phyloP scores from a whole-genome alignment of 108 stramenopile genomes.

The Cylindrotheca closterium region DNA sequence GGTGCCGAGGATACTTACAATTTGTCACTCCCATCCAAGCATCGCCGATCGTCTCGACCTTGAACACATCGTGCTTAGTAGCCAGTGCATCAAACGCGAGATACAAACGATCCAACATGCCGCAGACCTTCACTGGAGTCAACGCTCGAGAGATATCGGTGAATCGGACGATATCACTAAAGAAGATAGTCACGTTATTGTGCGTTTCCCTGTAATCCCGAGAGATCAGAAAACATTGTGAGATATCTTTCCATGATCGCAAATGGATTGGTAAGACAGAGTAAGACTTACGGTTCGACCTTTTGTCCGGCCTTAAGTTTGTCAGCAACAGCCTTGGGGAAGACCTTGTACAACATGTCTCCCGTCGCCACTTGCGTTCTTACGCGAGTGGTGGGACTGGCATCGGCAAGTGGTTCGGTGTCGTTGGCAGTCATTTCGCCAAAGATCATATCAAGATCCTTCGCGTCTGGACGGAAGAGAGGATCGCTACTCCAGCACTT shows the following conservation, averaged over 20 bases:
- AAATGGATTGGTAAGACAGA: neutral
- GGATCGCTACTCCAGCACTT: slow-evolving; percentile 27
- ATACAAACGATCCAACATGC: slow-evolving; percentile 57
- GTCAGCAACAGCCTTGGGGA: slow-evolving; percentile 55
- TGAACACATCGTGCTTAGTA: slow-evolving; percentile 51
- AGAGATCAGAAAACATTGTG: neutral
- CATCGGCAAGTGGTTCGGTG: slow-evolving; percentile 9
- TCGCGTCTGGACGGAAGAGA: slow-evolving; percentile 26
- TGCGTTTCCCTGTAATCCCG: slow-evolving; percentile 6
- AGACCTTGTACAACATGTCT: slow-evolving; percentile 27
- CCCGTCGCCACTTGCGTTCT: slow-evolving; percentile 1
- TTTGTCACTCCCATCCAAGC: slow-evolving; percentile 44
- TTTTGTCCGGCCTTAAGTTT: slow-evolving; percentile 45
- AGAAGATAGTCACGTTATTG: slow-evolving; percentile 29
- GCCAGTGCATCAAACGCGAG: slow-evolving; percentile 42
- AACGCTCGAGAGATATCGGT: slow-evolving; percentile 40
- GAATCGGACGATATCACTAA: slow-evolving; percentile 53
- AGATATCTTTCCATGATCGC: neutral
- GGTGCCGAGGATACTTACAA: neutral
- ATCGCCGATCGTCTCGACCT: slow-evolving; percentile 64
- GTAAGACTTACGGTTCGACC: slow-evolving; percentile 35
- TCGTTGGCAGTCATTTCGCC: slow-evolving; percentile 8
- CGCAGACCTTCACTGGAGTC: slow-evolving; percentile 40
- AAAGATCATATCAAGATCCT: slow-evolving; percentile 23
- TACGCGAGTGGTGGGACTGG: neutral